Evolutionary conservation across 495 filamentous ascomycete genomes (phyloP), one percentile per base, ranked within the genome.

Genomic region (Aspergillus avenaceus): DNA sequence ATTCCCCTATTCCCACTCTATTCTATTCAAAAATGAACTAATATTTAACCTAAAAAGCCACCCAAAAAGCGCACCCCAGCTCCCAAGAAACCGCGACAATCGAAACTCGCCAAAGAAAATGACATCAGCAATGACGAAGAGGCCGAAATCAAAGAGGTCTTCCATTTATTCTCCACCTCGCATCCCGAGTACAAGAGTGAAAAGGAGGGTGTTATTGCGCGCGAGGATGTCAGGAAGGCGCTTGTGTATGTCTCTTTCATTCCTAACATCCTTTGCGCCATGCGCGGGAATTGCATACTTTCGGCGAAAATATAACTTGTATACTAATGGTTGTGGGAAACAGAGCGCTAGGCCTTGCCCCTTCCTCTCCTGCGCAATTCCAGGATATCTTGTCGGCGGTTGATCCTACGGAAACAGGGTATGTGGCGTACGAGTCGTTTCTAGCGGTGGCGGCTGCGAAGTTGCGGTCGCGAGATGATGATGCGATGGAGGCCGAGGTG

Each of bases 51-150:
- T 21, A 49, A 47, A 55, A 50, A 75, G 69, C 69, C 70, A 50
- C 67, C 70, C 38, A 71, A 68, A 60, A 69, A 66, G 60, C 69
- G 70, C 58, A 54, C 65, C 9, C 45, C 66, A 28, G 61, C 62
- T 22, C 63, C 67, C 22, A 79, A 69, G 58, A 78, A 78, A 61
- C 56, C 68, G 16, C 76, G 78, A 40, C 81, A 77, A 55, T 95
- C 91, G 56, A 92, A 90, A 63, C 87, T 95, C 51, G 91, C 91
- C 3, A 88, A 88, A 65, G 88, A 93, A 54, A 83, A 97, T 75
- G 80, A 87, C 64, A 83, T 98, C 65, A 84, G 82, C 23, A 83
- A 81, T 18, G 81, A 82, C 42, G 86, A 96, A 72, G 93, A 98
- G 63, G 74, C 79, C 55, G 90, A 96, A 65, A 96, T 98, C 58